Conservation (phyloP, 805 yeast species). For the Wickerhamiella australiensis region DNA sequence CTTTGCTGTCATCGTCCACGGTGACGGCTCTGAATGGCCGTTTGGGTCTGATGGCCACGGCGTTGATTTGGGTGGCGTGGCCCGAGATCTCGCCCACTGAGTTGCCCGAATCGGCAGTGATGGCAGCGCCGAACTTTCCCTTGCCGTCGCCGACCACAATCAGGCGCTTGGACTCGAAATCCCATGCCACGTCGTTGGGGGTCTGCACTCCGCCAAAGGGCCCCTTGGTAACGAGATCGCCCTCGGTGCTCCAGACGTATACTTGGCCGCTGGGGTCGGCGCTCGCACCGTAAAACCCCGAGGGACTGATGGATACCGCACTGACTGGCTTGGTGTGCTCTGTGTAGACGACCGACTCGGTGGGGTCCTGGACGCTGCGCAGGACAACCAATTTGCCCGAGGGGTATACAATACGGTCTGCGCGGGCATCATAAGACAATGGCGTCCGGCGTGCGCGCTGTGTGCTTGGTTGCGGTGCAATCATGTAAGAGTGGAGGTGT, state of each 20-base stretch:
- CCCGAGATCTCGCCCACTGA: conserved; percentile 95
- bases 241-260: conserved; percentile 61
- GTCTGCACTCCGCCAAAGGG: conserved; percentile 68
- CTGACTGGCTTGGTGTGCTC: conserved; percentile 64
- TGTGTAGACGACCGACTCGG: conserved; percentile 39
- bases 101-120: conserved; percentile 89
- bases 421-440: conserved; percentile 57
- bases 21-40: conserved; percentile 93
- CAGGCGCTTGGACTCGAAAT: conserved; percentile 69
- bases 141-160: conserved; percentile 94
- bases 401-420: conserved; percentile 67
- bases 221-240: conserved; percentile 51
- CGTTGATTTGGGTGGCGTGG: conserved; percentile 71
- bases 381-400: conserved; percentile 68
- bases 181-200: conserved; percentile 66
- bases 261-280: conserved; percentile 89
- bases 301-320: conserved; percentile 77
- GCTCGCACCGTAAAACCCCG: conserved; percentile 80
- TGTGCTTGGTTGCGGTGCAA: conserved; percentile 62
- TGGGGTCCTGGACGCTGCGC: conserved; percentile 48
- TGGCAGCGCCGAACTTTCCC: conserved; percentile 83
- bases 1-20: conserved; percentile 75
- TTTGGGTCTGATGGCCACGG: conserved; percentile 69
- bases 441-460: conserved; percentile 56
- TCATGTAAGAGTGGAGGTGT: background rate